Base-by-base conservation (phyloP, 2,329 filamentous ascomycete genomes). In the Fusarium heterosporum region DNA sequence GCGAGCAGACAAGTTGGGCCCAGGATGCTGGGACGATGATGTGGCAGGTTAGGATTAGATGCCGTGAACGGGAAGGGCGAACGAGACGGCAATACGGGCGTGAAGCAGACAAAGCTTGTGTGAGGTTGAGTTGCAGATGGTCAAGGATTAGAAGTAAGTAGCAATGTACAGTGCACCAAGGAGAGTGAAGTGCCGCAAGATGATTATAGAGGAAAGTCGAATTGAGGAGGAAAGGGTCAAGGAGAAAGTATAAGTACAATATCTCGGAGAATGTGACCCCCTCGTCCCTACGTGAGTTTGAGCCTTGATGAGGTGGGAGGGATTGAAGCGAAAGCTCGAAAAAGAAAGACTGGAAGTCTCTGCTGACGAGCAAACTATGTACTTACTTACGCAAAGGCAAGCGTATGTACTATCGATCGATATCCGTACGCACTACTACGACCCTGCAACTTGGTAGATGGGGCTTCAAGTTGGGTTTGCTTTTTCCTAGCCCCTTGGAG, bases 11-110 rank as follows among this genome's bases (percentile, higher is more conserved):
- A 48, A 51, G 56, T 29, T 47, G 54, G 68, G 47, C 43, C 58
- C 57, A 66, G 52, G 39, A 63, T 58, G 50, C 55, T 64, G 59
- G 71, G 58, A 51, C 43, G 54, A 61, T 73, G 71, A 74, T 73
- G 72, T 74, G 72, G 72, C 72, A 72, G 68, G 49, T 70, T 43
- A 60, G 55, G 70, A 73, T 71, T 71, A 73, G 71, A 63, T 73
- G 61, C 63, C 55, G 57, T 69, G 39, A 42, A 60, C 43, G 55
- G 60, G 40, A 59, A 61, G 45, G 39, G 46, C 56, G 60, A 57
- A 25, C 38, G 41, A 62, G 54, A 50, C 55, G 53, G 51, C 51
- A 61, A 63, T 59, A 61, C 64, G 60, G 67, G 52, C 49, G 66
- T 65, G 41, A 64, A 55, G 49, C 50, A 61, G 54, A 51, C 45